Conservation (phyloP, 169 alveolate species). For the Eimeria maxima region DNA sequence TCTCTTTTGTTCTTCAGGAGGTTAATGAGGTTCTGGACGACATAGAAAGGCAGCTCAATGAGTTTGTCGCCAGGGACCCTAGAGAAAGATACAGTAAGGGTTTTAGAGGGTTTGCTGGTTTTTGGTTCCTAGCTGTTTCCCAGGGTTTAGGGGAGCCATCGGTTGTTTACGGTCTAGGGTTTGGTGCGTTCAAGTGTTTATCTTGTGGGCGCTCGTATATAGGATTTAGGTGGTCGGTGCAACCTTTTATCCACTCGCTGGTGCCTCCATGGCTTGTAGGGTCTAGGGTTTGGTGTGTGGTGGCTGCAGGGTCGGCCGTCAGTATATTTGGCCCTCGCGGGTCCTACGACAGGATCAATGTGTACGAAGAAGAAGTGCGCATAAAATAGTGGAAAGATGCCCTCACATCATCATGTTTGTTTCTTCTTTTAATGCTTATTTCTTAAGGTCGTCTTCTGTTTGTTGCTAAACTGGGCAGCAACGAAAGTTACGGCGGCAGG, state of each 20-base stretch:
- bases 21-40: background rate
- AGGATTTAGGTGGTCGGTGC: too few relatives aligned
- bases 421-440: too few relatives aligned
- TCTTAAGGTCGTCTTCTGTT: too few relatives aligned
- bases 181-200: background rate
- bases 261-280: background rate
- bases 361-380: background rate
- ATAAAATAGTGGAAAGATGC: background rate
- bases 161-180: background rate
- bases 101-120: background rate
- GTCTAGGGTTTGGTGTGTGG: conserved; percentile 16
- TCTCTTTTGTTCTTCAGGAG: background rate
- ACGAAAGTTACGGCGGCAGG: background rate
- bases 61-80: background rate
- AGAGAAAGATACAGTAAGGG: background rate
- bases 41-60: background rate
- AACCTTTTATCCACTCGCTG: too few relatives aligned
- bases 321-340: conserved; percentile 14
- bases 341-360: background rate
- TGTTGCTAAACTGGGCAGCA: too few relatives aligned
- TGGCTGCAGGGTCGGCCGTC: background rate
- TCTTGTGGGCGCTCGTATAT: too few relatives aligned
- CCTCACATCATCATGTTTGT: too few relatives aligned
- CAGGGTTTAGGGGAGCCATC: too few relatives aligned
- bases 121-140: too few relatives aligned